These are phyloP conservation scores for Heracleum sosnowskyi DNA, from an alignment of 129 eudicot genomes.

Conservation along the genomic window DNA sequence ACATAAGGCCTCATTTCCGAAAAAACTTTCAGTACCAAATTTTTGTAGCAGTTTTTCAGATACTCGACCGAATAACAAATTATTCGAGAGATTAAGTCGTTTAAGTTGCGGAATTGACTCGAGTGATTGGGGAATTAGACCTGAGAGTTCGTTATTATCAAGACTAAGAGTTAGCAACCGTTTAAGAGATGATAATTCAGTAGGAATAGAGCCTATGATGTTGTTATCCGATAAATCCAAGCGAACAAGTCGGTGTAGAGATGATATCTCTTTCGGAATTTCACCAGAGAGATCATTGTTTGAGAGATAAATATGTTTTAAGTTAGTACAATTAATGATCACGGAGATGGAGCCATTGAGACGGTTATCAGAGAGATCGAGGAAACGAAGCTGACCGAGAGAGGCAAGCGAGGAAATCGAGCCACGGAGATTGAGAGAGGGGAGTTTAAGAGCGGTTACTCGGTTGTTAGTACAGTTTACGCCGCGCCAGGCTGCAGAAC, in stretches of 20 bases:
- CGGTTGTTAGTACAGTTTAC: conserved; percentile 59
- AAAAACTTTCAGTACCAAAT: conserved; percentile 46
- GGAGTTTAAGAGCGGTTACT: conserved; percentile 56
- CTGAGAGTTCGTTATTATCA: conserved; percentile 64
- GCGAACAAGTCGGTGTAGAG: conserved; percentile 60
- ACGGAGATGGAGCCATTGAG: conserved; percentile 62
- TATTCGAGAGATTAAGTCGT: conserved; percentile 62
- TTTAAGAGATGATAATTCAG: conserved; percentile 28
- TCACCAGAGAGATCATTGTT: conserved; percentile 77
- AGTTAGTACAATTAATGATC: conserved; percentile 44
- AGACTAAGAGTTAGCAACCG: conserved; percentile 61
- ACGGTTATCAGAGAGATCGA: conserved; percentile 76
- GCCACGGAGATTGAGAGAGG: conserved; percentile 78
- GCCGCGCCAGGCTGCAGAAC: conserved; percentile 67
- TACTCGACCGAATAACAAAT: conserved; percentile 50
- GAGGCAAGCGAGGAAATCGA: conserved; percentile 62
- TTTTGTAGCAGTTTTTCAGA: conserved; percentile 26
- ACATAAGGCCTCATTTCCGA: conserved; percentile 78
- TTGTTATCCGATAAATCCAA: conserved; percentile 78
- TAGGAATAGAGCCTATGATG: conserved; percentile 59
- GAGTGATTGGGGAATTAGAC: conserved; percentile 41
- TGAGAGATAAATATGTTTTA: conserved; percentile 70
- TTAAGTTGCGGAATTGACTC: conserved; percentile 24
- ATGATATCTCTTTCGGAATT: conserved; percentile 47
- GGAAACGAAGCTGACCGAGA: conserved; percentile 76